Evolutionary conservation across 169 alveolate genomes (phyloP), one percentile per base, ranked within the genome.

Genomic region (Plasmodium knowlesi): DNA sequence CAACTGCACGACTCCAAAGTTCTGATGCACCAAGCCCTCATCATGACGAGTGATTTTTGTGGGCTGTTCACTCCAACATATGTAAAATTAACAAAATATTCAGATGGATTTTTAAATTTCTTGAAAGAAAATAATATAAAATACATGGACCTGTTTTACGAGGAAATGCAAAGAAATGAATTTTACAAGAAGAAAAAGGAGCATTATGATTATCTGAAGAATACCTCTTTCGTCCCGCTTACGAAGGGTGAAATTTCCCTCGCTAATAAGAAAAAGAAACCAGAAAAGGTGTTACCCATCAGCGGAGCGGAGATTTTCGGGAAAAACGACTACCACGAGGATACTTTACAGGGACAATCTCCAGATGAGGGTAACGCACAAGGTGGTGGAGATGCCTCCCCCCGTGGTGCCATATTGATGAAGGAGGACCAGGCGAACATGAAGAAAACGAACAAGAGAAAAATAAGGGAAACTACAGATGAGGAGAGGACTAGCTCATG

Each of bases 221-320:
- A 78, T 43, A 34, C 94, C 9, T 54, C 90, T 28, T 89, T 80
- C 25, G 83, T 89, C 10, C 94, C 94, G 5, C 72, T 89, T n/a
- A 89, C 94, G 2, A 89, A 81, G 34, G 94, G 94, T 46, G 94
- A 89, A n/a, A 89, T 89, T 32, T 89, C 94, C 16, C 41, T 89
- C 41, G 94, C 94, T 1, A 67, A 57, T 67, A 89, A 89, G 71
- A 89, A 89, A 76, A 46, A n/a, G 43, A 10, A 25, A 5, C 28
- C 25, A 12, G 30, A 28, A 53, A 46, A 9, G 54, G 22, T 34
- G 70, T 70, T 19, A 1, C 8, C 12, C 5, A 67, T 67, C 5
- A 6, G 37, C 41, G 76, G 39, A 67, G 3, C 30, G 41, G n/a
- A 67, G 19, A 0, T 32, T 19, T 16, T 8, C 6, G 41, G n/a